Percentiles rank a stretch among this genome's conserved stretches.
These are phyloP conservation scores for Pyrenula aspistea DNA, from an alignment of 495 filamentous ascomycete genomes.

Conservation along the genomic window DNA sequence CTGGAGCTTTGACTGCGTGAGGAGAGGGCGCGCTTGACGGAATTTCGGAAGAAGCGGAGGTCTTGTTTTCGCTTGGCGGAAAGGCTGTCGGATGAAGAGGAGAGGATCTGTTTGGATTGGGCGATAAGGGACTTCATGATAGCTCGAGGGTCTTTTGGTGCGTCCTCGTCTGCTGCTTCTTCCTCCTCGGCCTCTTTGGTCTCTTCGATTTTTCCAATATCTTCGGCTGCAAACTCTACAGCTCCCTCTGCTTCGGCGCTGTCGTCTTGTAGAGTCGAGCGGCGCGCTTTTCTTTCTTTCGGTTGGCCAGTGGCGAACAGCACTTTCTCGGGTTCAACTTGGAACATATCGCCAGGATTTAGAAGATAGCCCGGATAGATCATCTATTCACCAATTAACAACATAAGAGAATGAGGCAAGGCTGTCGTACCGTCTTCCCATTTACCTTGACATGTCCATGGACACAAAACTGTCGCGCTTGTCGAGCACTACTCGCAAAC, in stretches of 20 bases:
- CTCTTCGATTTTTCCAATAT: conserved; percentile 9
- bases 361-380: conserved; percentile 83
- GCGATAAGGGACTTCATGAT: conserved; percentile 38
- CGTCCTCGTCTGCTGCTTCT: conserved; percentile 11
- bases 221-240: conserved; percentile 12
- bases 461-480: conserved; percentile 86
- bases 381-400: conserved; percentile 48
- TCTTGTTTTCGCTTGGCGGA: conserved; percentile 51
- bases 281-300: conserved; percentile 36
- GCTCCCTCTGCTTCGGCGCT: conserved; percentile 12
- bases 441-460: conserved; percentile 93
- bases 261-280: conserved; percentile 14
- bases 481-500: conserved; percentile 89
- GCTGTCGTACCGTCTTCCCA: conserved; percentile 65
- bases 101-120: conserved; percentile 42
- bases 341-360: conserved; percentile 96
- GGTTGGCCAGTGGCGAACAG: conserved; percentile 72
- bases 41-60: conserved; percentile 43
- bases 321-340: conserved; percentile 79
- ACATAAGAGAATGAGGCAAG: background rate
- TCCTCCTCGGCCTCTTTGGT: conserved; percentile 17
- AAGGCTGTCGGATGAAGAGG: conserved; percentile 28
- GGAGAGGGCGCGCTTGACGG: conserved; percentile 40
- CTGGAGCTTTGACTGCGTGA: conserved; percentile 18
- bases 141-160: conserved; percentile 24